A percentile compares a stretch with the other conserved stretches of the same genome.
These are phyloP conservation scores for Mimosa bimucronata DNA, from an alignment of 306 rosid genomes.

Conservation along the genomic window DNA sequence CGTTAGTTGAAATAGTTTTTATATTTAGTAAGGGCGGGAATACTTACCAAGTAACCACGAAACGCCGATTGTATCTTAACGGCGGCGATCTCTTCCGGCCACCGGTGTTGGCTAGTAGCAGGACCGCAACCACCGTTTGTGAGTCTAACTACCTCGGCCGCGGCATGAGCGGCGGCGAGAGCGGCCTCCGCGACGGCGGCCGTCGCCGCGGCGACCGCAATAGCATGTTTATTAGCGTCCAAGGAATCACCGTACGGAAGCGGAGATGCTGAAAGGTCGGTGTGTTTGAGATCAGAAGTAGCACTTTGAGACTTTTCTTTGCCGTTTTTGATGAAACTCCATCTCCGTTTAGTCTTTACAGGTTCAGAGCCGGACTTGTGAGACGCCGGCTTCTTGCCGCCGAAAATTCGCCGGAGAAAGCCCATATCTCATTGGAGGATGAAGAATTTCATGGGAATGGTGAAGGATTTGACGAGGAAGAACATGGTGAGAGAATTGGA, in stretches of 20 bases:
- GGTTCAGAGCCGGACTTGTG: conserved; percentile 35
- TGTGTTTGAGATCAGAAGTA: conserved; percentile 7
- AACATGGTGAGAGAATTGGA: conserved; percentile 6
- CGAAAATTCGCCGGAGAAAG: conserved; percentile 87
- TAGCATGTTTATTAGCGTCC: conserved; percentile 80
- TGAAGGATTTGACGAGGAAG: not conserved
- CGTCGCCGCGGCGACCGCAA: conserved; percentile 93
- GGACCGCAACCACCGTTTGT: conserved; percentile 43
- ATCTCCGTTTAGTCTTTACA: conserved; percentile 44
- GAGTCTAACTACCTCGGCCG: conserved; percentile 90
- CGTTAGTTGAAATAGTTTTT: no score
- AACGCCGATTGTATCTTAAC: conserved; percentile 80
- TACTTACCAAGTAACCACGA: conserved; percentile 75
- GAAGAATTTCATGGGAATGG: not conserved
- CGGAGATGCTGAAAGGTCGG: conserved; percentile 26
- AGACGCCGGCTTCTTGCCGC: conserved; percentile 46
- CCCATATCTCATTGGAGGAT: conserved; percentile 69
- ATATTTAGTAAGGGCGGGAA: not conserved
- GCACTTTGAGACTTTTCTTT: conserved; percentile 34
- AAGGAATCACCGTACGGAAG: conserved; percentile 31
- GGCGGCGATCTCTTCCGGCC: conserved; percentile 56
- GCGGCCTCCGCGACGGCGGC: conserved; percentile 96
- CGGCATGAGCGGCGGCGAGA: conserved; percentile 90
- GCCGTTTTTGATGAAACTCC: conserved; percentile 46
- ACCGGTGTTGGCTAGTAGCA: conserved; percentile 27